phyloP scores from a whole-genome alignment of 768 basidiomycete genomes.

The Piloderma croceum region DNA sequence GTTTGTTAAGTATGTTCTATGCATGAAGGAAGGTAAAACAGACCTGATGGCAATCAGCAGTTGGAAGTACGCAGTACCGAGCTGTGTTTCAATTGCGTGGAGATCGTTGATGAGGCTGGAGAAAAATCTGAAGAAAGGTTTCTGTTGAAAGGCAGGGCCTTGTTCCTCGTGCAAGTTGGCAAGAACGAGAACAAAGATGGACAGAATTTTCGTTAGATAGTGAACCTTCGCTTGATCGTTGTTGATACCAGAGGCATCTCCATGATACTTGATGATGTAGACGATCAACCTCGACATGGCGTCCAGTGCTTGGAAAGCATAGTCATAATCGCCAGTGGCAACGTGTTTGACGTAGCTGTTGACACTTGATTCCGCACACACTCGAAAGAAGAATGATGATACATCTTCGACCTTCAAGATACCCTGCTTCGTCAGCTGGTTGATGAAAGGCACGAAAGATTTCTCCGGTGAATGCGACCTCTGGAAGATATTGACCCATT shows the following conservation, averaged over 20 bases:
- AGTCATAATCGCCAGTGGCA: conserved; percentile 63
- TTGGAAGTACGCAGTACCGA: conserved; percentile 88
- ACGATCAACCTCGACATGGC: conserved; percentile 93
- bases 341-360: conserved; percentile 78
- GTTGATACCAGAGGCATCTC: conserved; percentile 87
- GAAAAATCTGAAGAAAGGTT: conserved; percentile 98
- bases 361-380: conserved; percentile 92
- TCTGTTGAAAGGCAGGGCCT: conserved; percentile 86
- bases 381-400: conserved; percentile 97
- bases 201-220: conserved; percentile 94
- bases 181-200: conserved; percentile 93
- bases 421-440: conserved; percentile 93
- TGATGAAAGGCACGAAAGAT: conserved; percentile 93
- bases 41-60: conserved; percentile 85
- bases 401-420: conserved; percentile 94
- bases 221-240: conserved; percentile 95
- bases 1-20: background rate
- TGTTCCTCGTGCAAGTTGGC: conserved; percentile 95
- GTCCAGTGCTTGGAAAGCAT: conserved; percentile 89
- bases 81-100: conserved; percentile 74
- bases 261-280: conserved; percentile 99
- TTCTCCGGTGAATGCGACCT: conserved; percentile 88
- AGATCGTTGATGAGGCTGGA: conserved; percentile 93
- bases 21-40: conserved; percentile 9
- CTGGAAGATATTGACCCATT: conserved; percentile 96